phyloP scores from a whole-genome alignment of 2,329 filamentous ascomycete genomes.

The Graphilbum ipis-grandicollis region DNA sequence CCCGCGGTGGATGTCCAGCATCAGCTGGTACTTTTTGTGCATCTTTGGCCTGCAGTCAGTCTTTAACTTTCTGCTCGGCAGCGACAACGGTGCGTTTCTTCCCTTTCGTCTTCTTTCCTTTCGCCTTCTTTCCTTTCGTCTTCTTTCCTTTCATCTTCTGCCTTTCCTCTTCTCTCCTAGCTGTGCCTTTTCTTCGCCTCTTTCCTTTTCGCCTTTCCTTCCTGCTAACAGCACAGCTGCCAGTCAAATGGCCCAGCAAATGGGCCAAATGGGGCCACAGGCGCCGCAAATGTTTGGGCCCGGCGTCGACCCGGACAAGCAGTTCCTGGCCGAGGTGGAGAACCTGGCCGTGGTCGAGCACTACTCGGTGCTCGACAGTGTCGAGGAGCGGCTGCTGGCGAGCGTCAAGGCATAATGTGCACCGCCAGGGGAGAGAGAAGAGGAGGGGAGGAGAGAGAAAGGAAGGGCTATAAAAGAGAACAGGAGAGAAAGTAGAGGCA shows the following conservation, averaged over 20 bases:
- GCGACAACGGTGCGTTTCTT: constrained; percentile 65
- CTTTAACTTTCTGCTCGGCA: constrained; percentile 91
- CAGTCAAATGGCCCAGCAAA: constrained; percentile 81
- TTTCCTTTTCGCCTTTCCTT: neutral
- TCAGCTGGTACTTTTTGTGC: constrained; percentile 98
- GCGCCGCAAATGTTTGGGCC: constrained; percentile 68
- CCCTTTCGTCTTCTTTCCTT: too few species aligned
- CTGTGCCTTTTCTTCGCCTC: neutral
- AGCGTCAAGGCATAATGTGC: constrained; percentile 14
- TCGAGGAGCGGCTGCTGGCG: constrained; percentile 68
- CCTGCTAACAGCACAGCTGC: constrained; percentile 42
- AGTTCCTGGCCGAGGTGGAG: constrained; percentile 83
- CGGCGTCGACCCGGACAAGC: constrained; percentile 86
- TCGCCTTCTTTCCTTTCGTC: too few species aligned
- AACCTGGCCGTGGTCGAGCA: constrained; percentile 92
- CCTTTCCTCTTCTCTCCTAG: too few species aligned
- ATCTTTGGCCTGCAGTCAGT: constrained; percentile 93
- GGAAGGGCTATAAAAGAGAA: too few species aligned
- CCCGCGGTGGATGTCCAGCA: constrained; percentile 93
- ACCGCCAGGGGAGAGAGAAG: too few species aligned
- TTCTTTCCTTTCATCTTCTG: too few species aligned
- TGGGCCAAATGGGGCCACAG: constrained; percentile 62
- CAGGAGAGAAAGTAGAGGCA: too few species aligned
- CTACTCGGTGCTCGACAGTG: constrained; percentile 74
- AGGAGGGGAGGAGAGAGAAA: too few species aligned